phyloP scores from a whole-genome alignment of 1,284 basidiomycete species.

The Puccinia polysora region DNA sequence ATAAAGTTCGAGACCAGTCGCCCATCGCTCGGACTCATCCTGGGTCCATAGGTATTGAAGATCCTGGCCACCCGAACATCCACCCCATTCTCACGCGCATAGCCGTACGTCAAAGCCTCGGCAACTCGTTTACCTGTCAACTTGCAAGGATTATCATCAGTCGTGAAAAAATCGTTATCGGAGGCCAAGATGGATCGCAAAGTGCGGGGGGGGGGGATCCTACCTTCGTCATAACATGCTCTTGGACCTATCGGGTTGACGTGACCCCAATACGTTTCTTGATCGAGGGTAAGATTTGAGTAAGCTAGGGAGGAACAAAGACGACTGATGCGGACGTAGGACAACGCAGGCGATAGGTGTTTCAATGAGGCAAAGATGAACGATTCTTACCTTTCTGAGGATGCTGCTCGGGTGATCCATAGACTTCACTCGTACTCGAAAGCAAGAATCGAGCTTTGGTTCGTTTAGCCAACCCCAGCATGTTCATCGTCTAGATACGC shows the following conservation, averaged over 20 bases:
- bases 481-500: constrained; percentile 65
- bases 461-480: constrained; percentile 96
- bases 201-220: no score
- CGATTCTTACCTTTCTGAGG: constrained; percentile 72
- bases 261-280: constrained; percentile 73
- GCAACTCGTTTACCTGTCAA: constrained; percentile 82
- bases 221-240: constrained; percentile 92
- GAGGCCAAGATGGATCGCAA: no score
- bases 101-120: constrained; percentile 90
- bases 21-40: constrained; percentile 90
- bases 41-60: constrained; percentile 68
- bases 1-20: constrained; percentile 98
- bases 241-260: constrained; percentile 96
- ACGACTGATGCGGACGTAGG: no score
- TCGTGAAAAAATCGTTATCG: no score
- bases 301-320: not conserved
- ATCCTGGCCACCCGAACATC: constrained; percentile 93
- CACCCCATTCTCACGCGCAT: constrained; percentile 85
- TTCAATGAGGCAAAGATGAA: no score
- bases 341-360: no score
- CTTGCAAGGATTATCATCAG: no score
- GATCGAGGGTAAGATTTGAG: not conserved
- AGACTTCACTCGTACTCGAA: constrained; percentile 72
- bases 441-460: constrained; percentile 95
- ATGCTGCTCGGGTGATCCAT: constrained; percentile 61